Evolutionary conservation across 495 filamentous ascomycete species (phyloP), one percentile per base, ranked within the genome.

Genomic region (Neurospora hispaniola): DNA sequence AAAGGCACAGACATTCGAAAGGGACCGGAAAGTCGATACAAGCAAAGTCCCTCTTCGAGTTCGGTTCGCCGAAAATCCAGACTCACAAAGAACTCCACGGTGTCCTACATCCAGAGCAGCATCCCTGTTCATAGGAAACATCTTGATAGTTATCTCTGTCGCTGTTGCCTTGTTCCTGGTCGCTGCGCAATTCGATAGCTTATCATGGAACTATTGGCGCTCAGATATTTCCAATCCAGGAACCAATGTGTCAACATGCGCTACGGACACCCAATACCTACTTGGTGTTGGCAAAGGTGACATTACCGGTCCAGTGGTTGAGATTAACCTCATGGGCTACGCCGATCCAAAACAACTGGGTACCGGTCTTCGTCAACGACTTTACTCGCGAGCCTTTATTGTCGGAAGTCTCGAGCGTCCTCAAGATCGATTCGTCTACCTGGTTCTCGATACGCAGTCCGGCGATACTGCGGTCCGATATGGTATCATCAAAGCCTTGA

Each of bases 281-380:
- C 79, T 99, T n/a, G 96, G 96, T 3, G 93, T 94, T 3, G 96
- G 96, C 18, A 97, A 97, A 79, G 94, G 90, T 23, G 96, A 99
- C 83, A 93, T 99, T 76, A 99, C 96, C 39, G 96, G 95, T 83
- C 94, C 94, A 4, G 92, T 96, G n/a, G 94, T 95, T 4, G 94
- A 97, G 80, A 88, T 97, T 77, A 92, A 93, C 74, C 85, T 97
- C 76, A 96, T 96, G 88, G 96, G 96, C 70, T 99, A 98, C 84
- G 96, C 96, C 14, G 90, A 93, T 77, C 82, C 91, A n/a, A 88
- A 89, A 38, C 96, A 99, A 78, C 81, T 96, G 44, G 95, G 96
- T 48, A 89, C 91, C 23, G 96, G 96, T 38, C 85, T 99, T 23
- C 91, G 94, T 59, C 96, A 99, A 81, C 87, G 96, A 66, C 86